Evolutionary conservation across 352 stramenopile genomes (phyloP), one percentile per base, ranked within the genome.

Genomic region (Globisporangium okanoganense): DNA sequence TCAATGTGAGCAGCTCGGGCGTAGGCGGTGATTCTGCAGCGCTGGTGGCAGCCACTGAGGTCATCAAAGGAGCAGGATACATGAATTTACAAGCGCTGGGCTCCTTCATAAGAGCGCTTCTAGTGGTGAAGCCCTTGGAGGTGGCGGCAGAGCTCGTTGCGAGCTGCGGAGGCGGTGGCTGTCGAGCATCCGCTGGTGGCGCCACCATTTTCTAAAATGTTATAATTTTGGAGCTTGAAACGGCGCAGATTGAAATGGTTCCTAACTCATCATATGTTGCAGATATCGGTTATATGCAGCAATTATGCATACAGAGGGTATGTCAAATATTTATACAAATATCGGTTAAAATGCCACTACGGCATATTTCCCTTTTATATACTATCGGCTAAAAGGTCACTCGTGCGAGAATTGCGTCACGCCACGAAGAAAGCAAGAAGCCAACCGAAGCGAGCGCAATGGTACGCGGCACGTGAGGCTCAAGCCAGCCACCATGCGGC

Each of bases 211-310:
- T 12, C 45, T 20, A 52, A 22, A 35, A n/a, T n/a, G n/a, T n/a
- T n/a, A n/a, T n/a, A n/a, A n/a, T n/a, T n/a, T n/a, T 57, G 20
- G 31, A 56, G 50, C 50, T 56, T 56, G 49, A 29, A 55, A 55
- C 49, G 49, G 41, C 50, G 50, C 50, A 2, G n/a, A 13, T 14
- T n/a, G 13, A 43, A n/a, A 14, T 52, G 13, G 24, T 20, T 52
- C 24, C 7, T 31, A 52, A 14, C 45, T 7, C 18, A n/a, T n/a
- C n/a, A n/a, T 33, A 27, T 20, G 12, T 25, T 6, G 5, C 45
- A 33, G 13, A 31, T 52, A 52, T 45, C 14, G 4, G 18, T 29
- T 29, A 18, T 22, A 18, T 10, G 22, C 5, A 50, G 9, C 29
- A 3, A 38, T 36, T 27, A 35, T 27, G 13, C 18, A 16, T n/a